Evolutionary conservation across 2,329 filamentous ascomycete species (phyloP), one percentile per base, ranked within the genome.

Genomic region (Acrodontium crateriforme): DNA sequence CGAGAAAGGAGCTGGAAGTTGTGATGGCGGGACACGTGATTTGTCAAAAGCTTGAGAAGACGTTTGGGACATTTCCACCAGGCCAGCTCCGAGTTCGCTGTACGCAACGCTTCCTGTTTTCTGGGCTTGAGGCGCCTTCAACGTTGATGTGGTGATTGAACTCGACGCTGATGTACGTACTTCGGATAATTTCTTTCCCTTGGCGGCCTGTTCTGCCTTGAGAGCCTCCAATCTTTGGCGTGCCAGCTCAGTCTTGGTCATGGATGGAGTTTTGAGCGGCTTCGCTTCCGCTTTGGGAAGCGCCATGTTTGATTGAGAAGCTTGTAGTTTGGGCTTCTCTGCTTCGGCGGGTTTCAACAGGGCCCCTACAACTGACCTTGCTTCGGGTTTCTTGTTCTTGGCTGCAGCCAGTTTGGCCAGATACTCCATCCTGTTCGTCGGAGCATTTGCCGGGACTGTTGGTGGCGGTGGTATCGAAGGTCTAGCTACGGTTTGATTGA

Each of bases 171-270:
- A 21, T 18, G 29, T n/a, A n/a, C n/a, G n/a, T n/a, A n/a, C n/a
- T n/a, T n/a, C n/a, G n/a, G n/a, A n/a, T n/a, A n/a, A n/a, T 28
- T 24, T 31, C 15, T 21, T 18, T 17, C 25, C 14, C 28, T 36
- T 39, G 16, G 41, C 38, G 22, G 46, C 42, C 19, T 38, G 41
- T 23, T 41, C 34, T 3, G 44, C 47, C 40, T 73, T 72, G 13
- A 89, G 57, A 13, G 77, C 77, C 34, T 83, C 80, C 46, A 92
- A 75, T 40, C 82, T 83, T 47, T 82, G 71, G 38, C 81, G 73
- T 25, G 85, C 64, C 17, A 84, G 57, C 33, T 81, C 80, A 35
- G 80, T 92, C 39, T 46, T 38, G 6, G 32, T 23, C 8, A 18
- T 18, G n/a, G 31, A 21, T n/a, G n/a, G n/a, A n/a, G n/a, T n/a